Percentiles rank a stretch among this genome's conserved stretches.
Conservation (phyloP, 225 moss, liverwort and hornwort genomes). For the Asterella californica region DNA sequence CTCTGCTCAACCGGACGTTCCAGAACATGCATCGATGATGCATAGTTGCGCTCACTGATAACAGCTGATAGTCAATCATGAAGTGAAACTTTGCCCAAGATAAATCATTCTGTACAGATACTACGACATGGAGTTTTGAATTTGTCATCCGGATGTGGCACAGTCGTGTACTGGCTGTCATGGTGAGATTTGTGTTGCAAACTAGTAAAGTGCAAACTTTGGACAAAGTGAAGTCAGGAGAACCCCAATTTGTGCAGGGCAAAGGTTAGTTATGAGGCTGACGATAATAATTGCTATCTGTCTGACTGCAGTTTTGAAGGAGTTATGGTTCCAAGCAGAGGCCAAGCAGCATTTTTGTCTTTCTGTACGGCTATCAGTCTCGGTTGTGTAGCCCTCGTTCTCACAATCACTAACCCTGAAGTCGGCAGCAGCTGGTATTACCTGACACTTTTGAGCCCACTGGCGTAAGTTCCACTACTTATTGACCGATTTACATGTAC, state of each 20-base stretch:
- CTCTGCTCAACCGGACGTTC: neutral
- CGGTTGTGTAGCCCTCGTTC: slow-evolving; percentile 84
- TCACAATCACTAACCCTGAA: slow-evolving; percentile 83
- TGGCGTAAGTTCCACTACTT: slow-evolving; percentile 57
- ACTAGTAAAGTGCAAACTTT: no score
- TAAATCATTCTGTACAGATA: neutral
- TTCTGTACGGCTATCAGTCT: slow-evolving; percentile 93
- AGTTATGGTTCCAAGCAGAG: slow-evolving; percentile 89
- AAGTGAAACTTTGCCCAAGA: neutral
- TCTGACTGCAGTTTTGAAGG: slow-evolving; percentile 81
- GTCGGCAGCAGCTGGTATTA: slow-evolving; percentile 84
- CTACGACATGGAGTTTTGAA: neutral
- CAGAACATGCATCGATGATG: neutral
- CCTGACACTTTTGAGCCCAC: slow-evolving; percentile 83
- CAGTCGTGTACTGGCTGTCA: no score
- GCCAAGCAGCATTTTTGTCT: slow-evolving; percentile 90
- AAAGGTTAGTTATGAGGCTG: neutral
- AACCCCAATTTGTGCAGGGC: no score
- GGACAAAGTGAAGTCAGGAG: no score
- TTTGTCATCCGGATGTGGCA: neutral
- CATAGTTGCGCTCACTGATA: neutral
- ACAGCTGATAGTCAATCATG: neutral
- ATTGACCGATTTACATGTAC: neutral
- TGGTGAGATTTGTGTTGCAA: no score
- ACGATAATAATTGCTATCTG: neutral